Base-by-base conservation (phyloP, 805 yeast species). In the Starmerella powellii region DNA sequence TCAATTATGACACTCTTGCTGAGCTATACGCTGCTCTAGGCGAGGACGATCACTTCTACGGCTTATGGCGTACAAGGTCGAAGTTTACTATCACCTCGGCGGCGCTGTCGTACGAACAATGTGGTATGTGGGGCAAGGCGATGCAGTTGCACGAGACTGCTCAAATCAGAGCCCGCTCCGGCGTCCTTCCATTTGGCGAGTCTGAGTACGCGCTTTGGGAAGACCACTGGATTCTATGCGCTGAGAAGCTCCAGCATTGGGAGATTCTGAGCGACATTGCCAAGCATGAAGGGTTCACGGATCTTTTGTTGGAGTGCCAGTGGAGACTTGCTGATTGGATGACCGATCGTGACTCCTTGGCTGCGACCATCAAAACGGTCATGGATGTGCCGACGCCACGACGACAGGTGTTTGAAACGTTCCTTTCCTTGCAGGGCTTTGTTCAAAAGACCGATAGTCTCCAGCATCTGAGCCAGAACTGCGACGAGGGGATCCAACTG, bases 261-360 rank as follows among this genome's bases (percentile, higher is more conserved):
- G 98, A 91, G 57, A 80, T 91, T 37, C 67, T 91, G 45, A 88
- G 98, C 0, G 99, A 91, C 55, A 68, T 93, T 24, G 96, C 98
- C 2, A 86, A 88, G 54, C 97, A 93, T 56, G 99, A 93, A 66
- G 96, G 96, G 0, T 93, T 88, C 58, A 86, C 96, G 0, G 98
- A 91, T 56, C 67, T 91, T 50, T 64, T 93, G 20, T 67, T 91
- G n/a, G 99, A 91, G 60, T 93, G 98, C 70, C 98, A 97, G 30
- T 91, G 99, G 99, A 72, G 99, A 56, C 94, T 91, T 31, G 96
- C 98, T 6, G 97, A 91, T 56, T 91, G 98, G 98, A 80, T 79
- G 46, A 78, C 93, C 8, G 98, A 93, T 56, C 73, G 87, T 49
- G 97, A 88, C 50, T 91, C 97, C 0, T 66, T 91, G 30, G 96